A percentile compares a stretch with the other conserved stretches of the same genome.
Evolutionary conservation across 164 flowering plant genomes (phyloP).

Genomic region (Vitis vinifera): DNA sequence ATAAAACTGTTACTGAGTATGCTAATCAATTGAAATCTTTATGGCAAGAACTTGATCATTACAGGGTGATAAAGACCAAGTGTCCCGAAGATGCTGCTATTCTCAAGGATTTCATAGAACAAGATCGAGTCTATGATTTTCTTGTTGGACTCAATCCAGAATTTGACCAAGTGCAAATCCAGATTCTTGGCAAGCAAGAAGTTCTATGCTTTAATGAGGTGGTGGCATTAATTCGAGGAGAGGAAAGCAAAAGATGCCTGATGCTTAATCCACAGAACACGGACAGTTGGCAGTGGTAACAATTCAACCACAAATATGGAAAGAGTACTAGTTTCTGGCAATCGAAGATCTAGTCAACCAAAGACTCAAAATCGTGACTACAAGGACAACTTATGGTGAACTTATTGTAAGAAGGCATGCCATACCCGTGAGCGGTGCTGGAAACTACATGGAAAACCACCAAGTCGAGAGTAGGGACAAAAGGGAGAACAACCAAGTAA

Average conservation of each 20-base stretch:
- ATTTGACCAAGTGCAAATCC: no score
- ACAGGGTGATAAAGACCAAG: no score
- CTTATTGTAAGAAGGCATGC: slow-evolving; percentile 1
- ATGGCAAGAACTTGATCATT: no score
- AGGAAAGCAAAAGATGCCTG: no score
- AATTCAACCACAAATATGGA: slow-evolving; percentile 1
- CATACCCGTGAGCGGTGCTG: not conserved
- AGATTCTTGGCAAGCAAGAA: no score
- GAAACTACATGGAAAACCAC: slow-evolving; percentile 3
- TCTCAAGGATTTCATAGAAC: not conserved
- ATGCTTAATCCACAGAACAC: not conserved
- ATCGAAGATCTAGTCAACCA: not conserved
- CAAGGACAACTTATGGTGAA: slow-evolving; percentile 1
- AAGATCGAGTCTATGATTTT: not conserved
- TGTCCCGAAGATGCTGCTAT: not conserved
- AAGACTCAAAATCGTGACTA: no score
- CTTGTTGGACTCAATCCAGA: no score
- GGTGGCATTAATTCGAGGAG: not conserved
- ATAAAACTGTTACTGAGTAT: not conserved
- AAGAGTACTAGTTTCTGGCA: not conserved
- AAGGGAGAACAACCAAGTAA: not conserved
- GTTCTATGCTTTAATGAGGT: not conserved
- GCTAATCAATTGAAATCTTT: no score
- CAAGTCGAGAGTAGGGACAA: not conserved
- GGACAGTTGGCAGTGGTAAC: not conserved